Evolutionary conservation across 441 rosid genomes (phyloP).

Genomic region (Syzygium malaccense): DNA sequence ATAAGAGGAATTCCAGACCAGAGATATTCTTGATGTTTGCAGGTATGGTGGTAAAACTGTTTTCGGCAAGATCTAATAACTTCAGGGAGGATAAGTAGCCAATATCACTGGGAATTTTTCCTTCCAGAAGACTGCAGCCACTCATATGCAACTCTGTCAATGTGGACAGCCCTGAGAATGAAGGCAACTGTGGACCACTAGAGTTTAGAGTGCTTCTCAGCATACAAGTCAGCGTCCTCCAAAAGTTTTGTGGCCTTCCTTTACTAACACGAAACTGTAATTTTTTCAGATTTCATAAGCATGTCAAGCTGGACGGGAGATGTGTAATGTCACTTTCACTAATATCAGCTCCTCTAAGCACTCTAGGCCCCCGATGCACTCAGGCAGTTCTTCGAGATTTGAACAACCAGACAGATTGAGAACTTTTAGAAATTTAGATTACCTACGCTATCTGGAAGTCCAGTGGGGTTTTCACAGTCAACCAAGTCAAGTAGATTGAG

Average conservation of each 20-base stretch:
- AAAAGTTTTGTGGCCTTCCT: not conserved
- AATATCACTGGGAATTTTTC: too few species aligned
- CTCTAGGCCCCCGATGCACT: not conserved
- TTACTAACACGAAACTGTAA: not conserved
- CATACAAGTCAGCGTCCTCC: rapidly evolving
- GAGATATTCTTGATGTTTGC: too few species aligned
- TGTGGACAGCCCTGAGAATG: not conserved
- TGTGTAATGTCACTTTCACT: not conserved
- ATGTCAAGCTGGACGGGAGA: not conserved
- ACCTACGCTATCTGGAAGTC: slow-evolving; percentile 9
- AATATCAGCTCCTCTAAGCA: not conserved
- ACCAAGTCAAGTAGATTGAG: slow-evolving; percentile 13
- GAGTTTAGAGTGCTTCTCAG: not conserved
- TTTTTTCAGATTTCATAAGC: not conserved
- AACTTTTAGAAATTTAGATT: slow-evolving; percentile 16
- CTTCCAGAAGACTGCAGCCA: too few species aligned
- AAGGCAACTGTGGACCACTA: rapidly evolving
- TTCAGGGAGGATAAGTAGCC: too few species aligned
- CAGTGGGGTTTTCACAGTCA: slow-evolving; percentile 15
- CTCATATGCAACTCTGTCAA: too few species aligned
- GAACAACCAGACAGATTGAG: slow-evolving; percentile 3
- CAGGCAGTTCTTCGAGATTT: not conserved
- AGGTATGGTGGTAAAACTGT: too few species aligned
- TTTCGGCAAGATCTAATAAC: too few species aligned
- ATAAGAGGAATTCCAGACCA: too few species aligned